Conservation (phyloP, 2,329 filamentous ascomycete species). For the Mycosphaerella arachidis region DNA sequence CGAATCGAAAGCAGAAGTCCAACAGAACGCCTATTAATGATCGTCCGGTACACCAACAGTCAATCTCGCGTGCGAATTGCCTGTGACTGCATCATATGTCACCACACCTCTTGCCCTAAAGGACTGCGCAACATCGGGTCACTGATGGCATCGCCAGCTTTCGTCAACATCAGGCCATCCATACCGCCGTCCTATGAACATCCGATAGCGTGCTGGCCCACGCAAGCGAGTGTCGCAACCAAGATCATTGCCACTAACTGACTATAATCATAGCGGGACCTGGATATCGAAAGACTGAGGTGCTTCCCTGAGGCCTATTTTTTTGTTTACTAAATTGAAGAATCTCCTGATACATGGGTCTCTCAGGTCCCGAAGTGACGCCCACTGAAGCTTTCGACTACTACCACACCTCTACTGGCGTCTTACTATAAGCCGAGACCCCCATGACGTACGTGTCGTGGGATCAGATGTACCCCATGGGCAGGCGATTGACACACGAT, state of each 20-base stretch:
- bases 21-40: background rate
- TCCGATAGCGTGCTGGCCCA: background rate
- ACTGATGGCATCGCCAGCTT: background rate
- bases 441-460: background rate
- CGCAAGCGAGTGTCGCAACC: background rate
- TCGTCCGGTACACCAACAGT: background rate
- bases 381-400: background rate
- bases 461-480: background rate
- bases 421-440: background rate
- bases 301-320: no score
- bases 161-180: background rate
- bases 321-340: no score
- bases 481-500: background rate
- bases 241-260: background rate
- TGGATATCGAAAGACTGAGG: no score
- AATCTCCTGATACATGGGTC: background rate
- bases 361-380: background rate
- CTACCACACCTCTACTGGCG: background rate
- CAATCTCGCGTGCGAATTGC: background rate
- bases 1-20: background rate
- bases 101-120: background rate
- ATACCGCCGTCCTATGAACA: background rate
- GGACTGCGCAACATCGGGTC: background rate
- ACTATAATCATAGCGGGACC: background rate
- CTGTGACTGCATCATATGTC: background rate